A percentile compares a stretch with the other conserved stretches of the same genome.
Evolutionary conservation across 441 rosid species (phyloP).

Genomic region (Biscutella laevigata): DNA sequence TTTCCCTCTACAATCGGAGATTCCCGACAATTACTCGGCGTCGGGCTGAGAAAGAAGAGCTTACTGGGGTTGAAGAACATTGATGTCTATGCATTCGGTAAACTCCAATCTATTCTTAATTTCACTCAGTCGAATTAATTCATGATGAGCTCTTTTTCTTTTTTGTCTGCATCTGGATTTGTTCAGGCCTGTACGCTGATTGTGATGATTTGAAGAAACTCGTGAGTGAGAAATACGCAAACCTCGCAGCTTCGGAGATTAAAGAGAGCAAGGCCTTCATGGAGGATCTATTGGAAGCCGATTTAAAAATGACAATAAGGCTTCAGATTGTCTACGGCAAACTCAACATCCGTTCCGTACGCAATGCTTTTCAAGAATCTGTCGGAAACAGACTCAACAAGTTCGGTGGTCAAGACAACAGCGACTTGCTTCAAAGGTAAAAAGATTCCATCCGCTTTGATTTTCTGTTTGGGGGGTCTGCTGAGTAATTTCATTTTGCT

Average conservation of each 20-base stretch:
- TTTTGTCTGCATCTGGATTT: neutral
- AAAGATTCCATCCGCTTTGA: no score
- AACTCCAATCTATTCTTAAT: neutral
- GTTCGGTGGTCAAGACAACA: slow-evolving; percentile 52
- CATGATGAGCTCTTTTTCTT: neutral
- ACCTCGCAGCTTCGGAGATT: slow-evolving; percentile 48
- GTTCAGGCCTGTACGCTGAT: slow-evolving; percentile 68
- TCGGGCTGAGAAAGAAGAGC: slow-evolving; percentile 72
- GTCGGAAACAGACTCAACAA: slow-evolving; percentile 73
- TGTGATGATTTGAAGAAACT: slow-evolving; percentile 43
- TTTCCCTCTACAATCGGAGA: slow-evolving; percentile 54
- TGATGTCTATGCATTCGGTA: slow-evolving; percentile 84
- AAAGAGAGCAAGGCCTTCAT: slow-evolving; percentile 41
- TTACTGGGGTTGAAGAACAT: slow-evolving; percentile 77
- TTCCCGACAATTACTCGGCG: slow-evolving; percentile 57
- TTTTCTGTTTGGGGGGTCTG: neutral
- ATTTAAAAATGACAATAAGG: slow-evolving; percentile 54
- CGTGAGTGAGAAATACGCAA: slow-evolving; percentile 52
- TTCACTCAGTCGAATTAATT: no score
- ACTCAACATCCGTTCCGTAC: slow-evolving; percentile 62
- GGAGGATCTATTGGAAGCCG: slow-evolving; percentile 57
- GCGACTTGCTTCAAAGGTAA: slow-evolving; percentile 81
- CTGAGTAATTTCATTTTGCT: neutral
- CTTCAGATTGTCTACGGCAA: slow-evolving; percentile 70
- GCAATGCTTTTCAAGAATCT: slow-evolving; percentile 77